These are phyloP conservation scores for Arabidopsis thaliana DNA, from an alignment of 345 rosid species.

Conservation along the genomic window DNA sequence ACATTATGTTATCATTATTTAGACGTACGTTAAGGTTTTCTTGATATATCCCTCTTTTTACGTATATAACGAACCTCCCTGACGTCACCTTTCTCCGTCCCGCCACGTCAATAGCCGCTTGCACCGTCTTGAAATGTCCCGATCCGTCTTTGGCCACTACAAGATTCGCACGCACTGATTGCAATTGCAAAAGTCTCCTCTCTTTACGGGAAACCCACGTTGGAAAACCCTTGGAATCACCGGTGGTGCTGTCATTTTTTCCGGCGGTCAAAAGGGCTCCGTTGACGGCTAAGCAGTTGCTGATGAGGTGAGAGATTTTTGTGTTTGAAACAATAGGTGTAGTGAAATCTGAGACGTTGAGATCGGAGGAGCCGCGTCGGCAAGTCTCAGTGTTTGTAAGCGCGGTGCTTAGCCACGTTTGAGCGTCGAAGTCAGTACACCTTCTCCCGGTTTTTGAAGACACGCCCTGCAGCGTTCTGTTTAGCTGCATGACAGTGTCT, in stretches of 20 bases:
- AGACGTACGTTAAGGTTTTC: slow-evolving; percentile 73
- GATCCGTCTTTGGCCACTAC: slow-evolving; percentile 75
- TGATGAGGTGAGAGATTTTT: slow-evolving; percentile 58
- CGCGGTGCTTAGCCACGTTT: slow-evolving; percentile 93
- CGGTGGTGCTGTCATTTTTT: slow-evolving; percentile 18
- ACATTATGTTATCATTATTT: slow-evolving; percentile 64
- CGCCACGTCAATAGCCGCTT: slow-evolving; percentile 68
- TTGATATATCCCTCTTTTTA: slow-evolving; percentile 76
- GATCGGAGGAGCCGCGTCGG: slow-evolving; percentile 58
- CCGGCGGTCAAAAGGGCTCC: slow-evolving; percentile 46
- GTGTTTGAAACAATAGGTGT: slow-evolving; percentile 51
- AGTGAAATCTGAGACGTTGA: slow-evolving; percentile 62
- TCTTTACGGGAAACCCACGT: slow-evolving; percentile 53
- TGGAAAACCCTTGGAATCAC: slow-evolving; percentile 43
- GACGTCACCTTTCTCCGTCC: slow-evolving; percentile 56
- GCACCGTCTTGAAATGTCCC: slow-evolving; percentile 58
- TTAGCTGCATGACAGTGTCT: slow-evolving; percentile 64
- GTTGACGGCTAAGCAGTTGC: slow-evolving; percentile 67
- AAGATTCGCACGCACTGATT: slow-evolving; percentile 46
- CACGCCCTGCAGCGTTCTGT: slow-evolving; percentile 56
- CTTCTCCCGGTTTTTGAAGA: slow-evolving; percentile 9
- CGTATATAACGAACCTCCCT: slow-evolving; percentile 62
- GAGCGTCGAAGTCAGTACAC: slow-evolving; percentile 70
- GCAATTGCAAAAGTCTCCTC: slow-evolving; percentile 40
- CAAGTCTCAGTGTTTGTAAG: slow-evolving; percentile 82